Base-by-base conservation (phyloP, 768 basidiomycete species). In the Piloderma croceum region DNA sequence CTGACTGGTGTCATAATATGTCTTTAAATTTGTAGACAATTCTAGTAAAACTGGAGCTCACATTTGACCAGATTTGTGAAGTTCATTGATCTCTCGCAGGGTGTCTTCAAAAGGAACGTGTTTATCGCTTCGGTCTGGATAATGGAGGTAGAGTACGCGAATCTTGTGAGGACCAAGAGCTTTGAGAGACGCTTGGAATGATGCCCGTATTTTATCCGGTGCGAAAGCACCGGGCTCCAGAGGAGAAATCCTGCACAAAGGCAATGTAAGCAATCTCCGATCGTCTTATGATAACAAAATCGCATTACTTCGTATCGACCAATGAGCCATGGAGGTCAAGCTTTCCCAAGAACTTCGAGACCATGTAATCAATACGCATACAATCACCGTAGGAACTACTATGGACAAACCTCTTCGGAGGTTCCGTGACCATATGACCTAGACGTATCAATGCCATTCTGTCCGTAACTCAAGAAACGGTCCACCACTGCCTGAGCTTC, bases 221-320 rank as follows among this genome's bases (percentile, higher is more conserved):
- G 27, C n/a, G 29, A 29, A 37, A 43, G 46, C 44, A 37, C 34
- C 34, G 18, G 41, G 13, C 11, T 19, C 33, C 12, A 9, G 12
- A 9, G 44, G 36, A 9, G 21, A 18, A 12, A 38, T n/a, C 22
- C 33, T 29, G n/a, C n/a, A 29, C 7, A 17, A 31, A 36, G 31
- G 11, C 33, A 15, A 17, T 19, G 31, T 19, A 19, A 5, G 4
- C 7, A n/a, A 45, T 47, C 20, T 15, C 7, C 9, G n/a, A 43
- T 10, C 23, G 20, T 11, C 24, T 44, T 31, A 42, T 27, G n/a
- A n/a, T n/a, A n/a, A 19, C 38, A 39, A 34, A 39, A 36, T 1
- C 7, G 27, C 60, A 68, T 43, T 53, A 61, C 53, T 70, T 69
- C 9, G 64, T 69, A 9, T 63, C 65, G 25, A 68, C 51, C 37